Evolutionary conservation across 768 basidiomycete species (phyloP).

Genomic region (Xanthoconium purpureum): DNA sequence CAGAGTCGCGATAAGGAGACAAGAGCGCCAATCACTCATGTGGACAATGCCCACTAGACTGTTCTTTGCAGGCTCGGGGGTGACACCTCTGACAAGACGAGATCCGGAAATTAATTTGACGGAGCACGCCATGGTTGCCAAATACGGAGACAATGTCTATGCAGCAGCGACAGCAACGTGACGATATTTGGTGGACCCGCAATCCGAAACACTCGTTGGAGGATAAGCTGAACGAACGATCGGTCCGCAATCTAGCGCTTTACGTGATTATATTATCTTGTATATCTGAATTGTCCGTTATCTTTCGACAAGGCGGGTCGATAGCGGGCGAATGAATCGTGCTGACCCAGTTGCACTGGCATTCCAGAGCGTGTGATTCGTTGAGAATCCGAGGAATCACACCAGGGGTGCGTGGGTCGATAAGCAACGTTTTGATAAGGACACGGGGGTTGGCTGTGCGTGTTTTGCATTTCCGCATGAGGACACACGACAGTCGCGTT

Average conservation of each 20-base stretch:
- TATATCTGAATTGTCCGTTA: too few relatives aligned
- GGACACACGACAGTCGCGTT: too few relatives aligned
- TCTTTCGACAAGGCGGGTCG: too few relatives aligned
- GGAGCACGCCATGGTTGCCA: neutral
- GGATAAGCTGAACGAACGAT: neutral
- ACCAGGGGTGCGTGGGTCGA: neutral
- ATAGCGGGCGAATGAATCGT: too few relatives aligned
- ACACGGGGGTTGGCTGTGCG: neutral
- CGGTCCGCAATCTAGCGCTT: neutral
- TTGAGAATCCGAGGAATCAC: neutral
- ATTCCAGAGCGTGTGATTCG: neutral
- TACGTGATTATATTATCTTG: neutral
- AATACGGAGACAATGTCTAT: neutral
- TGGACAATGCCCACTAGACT: neutral
- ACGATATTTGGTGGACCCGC: neutral
- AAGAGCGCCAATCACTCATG: neutral
- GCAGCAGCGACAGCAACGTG: neutral
- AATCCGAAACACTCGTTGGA: neutral
- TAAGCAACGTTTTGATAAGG: conserved; percentile 10
- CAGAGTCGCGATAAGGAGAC: neutral
- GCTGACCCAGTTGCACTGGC: too few relatives aligned
- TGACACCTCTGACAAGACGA: neutral
- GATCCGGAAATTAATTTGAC: neutral
- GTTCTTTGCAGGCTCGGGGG: neutral
- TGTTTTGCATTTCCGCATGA: too few relatives aligned